Evolutionary conservation across 495 filamentous ascomycete species (phyloP), one percentile per base, ranked within the genome.

Genomic region (Pseudoneurospora amorphoporcata): DNA sequence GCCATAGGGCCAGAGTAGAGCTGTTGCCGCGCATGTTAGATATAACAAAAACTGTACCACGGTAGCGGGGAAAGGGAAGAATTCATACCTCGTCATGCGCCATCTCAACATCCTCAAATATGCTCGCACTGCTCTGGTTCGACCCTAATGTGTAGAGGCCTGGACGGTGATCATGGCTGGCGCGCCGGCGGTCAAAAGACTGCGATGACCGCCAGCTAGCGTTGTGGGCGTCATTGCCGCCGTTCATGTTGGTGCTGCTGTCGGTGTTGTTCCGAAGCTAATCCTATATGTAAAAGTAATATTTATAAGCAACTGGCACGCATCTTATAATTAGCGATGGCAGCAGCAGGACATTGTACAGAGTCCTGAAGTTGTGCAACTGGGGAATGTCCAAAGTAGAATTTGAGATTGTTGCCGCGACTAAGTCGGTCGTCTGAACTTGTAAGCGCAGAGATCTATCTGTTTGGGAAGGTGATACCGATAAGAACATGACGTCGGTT

Each of bases 51-150:
- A 37, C 8, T 40, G 39, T 14, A 37, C 71, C 16, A 69, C 2
- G 39, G 29, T 23, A 29, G 39, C 32, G 61, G 72, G 68, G 19
- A 8, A 5, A n/a, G 23, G 38, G 29, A 45, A 75, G 69, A 41
- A 71, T 72, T 73, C 85, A 68, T 75, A 94, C 93, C 87, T 98
- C 95, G 79, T 97, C 92, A 65, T 94, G 93, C 37, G 95, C 96
- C 95, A 99, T 99, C 79, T 97, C 95, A n/a, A 99, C 95, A 79
- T 98, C 94, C 41, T 92, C 92, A 45, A 97, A 88, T 75, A 97
- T 89, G 81, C 92, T 96, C 47, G 90, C 84, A 80, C 86, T 92
- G 87, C 94, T 97, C 78, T 90, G 85, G 79, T 93, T 91, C 40
- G 92, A 92, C 71, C 87, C 87, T 58, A 92, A 87, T 37, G 91